phyloP scores from a whole-genome alignment of 768 basidiomycete genomes.

The Mycena filopes region DNA sequence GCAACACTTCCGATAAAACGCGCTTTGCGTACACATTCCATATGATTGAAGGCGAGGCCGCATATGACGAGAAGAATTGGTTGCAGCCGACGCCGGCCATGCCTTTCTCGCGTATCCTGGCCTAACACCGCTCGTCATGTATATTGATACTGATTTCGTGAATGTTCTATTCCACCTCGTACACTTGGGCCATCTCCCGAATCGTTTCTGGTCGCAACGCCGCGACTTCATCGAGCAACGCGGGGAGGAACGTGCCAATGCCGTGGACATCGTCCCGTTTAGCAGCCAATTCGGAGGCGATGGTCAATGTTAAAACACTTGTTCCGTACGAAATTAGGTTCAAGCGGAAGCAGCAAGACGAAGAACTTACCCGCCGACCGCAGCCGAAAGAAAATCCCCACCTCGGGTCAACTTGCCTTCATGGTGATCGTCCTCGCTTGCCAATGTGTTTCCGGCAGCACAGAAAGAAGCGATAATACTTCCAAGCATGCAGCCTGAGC shows the following conservation, averaged over 20 bases:
- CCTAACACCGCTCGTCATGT: conserved; percentile 17
- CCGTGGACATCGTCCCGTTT: conserved; percentile 61
- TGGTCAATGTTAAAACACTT: conserved; percentile 64
- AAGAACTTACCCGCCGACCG: conserved; percentile 77
- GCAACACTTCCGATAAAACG: conserved; percentile 82
- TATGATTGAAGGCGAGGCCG: conserved; percentile 84
- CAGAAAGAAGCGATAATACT: conserved; percentile 85
- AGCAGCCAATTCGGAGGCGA: conserved; percentile 71
- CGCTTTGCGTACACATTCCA: conserved; percentile 97
- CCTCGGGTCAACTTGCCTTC: conserved; percentile 37
- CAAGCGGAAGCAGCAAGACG: background rate
- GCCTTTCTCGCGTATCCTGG: conserved; percentile 79
- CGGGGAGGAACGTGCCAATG: conserved; percentile 72
- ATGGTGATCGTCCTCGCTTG: conserved; percentile 42
- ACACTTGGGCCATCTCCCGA: conserved; percentile 44
- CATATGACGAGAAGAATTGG: conserved; percentile 95
- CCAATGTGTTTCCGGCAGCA: conserved; percentile 66
- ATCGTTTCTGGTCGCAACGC: conserved; percentile 47
- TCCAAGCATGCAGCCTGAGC: conserved; percentile 88
- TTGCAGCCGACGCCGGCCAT: conserved; percentile 86
- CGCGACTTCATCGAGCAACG: conserved; percentile 69
- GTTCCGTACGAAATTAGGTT: conserved; percentile 38
- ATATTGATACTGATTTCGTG: background rate
- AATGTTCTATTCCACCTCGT: conserved; percentile 15
- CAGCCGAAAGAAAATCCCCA: conserved; percentile 82